phyloP scores from a whole-genome alignment of 1,139 yeast species.

The Suhomyces kunorum region DNA sequence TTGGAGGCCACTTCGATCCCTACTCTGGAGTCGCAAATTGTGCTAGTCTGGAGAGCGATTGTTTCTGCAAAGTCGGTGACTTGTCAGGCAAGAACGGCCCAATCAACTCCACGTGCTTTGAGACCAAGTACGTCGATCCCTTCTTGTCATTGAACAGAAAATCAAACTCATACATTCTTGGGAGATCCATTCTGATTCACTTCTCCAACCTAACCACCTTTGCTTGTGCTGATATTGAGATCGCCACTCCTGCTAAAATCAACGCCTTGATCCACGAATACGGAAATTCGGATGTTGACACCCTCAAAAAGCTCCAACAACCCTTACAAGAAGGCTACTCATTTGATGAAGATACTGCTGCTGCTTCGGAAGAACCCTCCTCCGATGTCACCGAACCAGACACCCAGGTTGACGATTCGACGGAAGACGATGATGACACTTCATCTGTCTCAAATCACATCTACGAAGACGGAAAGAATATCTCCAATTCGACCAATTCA shows the following conservation, averaged over 20 bases:
- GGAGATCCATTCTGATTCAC: constrained; percentile 55
- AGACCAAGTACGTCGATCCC: constrained; percentile 53
- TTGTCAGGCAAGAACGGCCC: constrained; percentile 65
- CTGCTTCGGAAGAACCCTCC: constrained; percentile 14
- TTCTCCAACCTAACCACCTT: constrained; percentile 49
- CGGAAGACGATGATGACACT: background rate
- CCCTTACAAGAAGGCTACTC: constrained; percentile 18
- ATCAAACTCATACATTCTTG: constrained; percentile 52
- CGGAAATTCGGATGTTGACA: constrained; percentile 21
- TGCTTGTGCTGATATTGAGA: constrained; percentile 59
- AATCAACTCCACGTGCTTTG: constrained; percentile 57
- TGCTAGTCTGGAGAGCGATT: constrained; percentile 46
- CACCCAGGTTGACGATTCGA: background rate
- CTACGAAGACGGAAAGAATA: no score
- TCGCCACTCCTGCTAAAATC: constrained; percentile 30
- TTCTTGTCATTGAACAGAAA: constrained; percentile 51
- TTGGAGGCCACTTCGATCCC: constrained; percentile 57
- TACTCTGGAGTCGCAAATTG: constrained; percentile 49
- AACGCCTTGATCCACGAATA: constrained; percentile 27
- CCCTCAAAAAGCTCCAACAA: constrained; percentile 8
- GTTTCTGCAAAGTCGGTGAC: constrained; percentile 61
- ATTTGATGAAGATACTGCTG: constrained; percentile 22
- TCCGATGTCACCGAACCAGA: background rate
- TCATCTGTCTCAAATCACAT: no score
- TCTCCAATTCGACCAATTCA: constrained; percentile 5